Evolutionary conservation across 352 stramenopile genomes (phyloP), one percentile per base, ranked within the genome.

Genomic region (Phytophthora hibernalis): DNA sequence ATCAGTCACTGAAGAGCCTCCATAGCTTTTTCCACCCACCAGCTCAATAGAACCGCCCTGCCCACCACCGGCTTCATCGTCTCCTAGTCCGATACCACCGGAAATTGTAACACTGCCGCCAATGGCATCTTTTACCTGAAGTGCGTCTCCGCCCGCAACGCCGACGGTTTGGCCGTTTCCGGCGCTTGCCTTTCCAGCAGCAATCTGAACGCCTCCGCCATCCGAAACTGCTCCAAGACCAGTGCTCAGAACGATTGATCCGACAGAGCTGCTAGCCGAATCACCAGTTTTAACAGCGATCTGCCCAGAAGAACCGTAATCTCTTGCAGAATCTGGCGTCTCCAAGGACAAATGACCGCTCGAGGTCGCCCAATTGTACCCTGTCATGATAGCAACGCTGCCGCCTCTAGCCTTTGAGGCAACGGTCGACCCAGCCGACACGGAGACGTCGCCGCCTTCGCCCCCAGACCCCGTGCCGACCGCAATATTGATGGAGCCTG

Each of bases 221-320:
- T 74, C 40, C 21, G 62, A 48, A 15, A 68, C 66, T 7, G 62
- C 69, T 37, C 83, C 71, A 22, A 77, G 51, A n/a, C 85, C 85
- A 52, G 73, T 83, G 18, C 71, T 72, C 30, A 93, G 49, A 18
- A 75, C 43, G 54, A 93, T 78, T 26, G 74, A 72, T 22, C 85
- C 85, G 35, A 70, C 72, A 3, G 43, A 64, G 35, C 61, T 72
- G 12, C 44, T 70, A 20, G 59, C 42, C 13, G 81, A 76, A 42
- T 77, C 59, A 10, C 79, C 79, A 28, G 79, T 85, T 40, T 69
- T 79, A 22, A 90, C 24, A 7, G 54, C 50, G 20, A 86, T 31
- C 45, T 66, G 30, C 30, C 81, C 81, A 44, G 79, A 82, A 6
- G 71, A 77, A 10, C 82, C 68, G 21, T 57, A 74, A 44, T 65